Evolutionary conservation across 495 filamentous ascomycete species (phyloP).

Genomic region (Neurospora hispaniola): DNA sequence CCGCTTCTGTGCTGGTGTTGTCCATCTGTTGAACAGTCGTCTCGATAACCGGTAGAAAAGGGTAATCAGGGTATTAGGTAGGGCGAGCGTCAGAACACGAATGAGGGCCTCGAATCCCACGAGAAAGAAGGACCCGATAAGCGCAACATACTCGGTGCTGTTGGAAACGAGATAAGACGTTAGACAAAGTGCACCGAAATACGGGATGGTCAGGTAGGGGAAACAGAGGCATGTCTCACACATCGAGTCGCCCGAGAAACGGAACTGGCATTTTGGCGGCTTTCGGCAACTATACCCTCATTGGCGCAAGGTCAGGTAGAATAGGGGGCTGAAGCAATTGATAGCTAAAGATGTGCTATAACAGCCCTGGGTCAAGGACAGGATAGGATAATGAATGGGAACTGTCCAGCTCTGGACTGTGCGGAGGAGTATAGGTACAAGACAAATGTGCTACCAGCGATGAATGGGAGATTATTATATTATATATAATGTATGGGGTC

Average conservation of each 20-base stretch:
- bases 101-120: conserved; percentile 72
- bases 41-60: conserved; percentile 79
- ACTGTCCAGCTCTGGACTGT: not conserved
- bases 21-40: conserved; percentile 68
- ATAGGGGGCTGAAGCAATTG: not conserved
- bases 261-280: conserved; percentile 59
- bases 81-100: conserved; percentile 76
- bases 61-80: conserved; percentile 71
- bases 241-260: conserved; percentile 71
- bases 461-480: not conserved
- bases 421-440: not conserved
- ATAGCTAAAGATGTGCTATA: not conserved
- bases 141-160: conserved; percentile 76
- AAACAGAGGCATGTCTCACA: conserved; percentile 35
- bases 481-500: not conserved
- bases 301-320: not conserved
- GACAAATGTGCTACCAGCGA: not conserved
- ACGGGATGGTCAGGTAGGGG: not conserved
- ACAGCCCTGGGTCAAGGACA: not conserved
- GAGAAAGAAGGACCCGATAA: conserved; percentile 71
- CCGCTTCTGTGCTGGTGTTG: conserved; percentile 54
- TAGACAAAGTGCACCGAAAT: not conserved
- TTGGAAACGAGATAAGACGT: not conserved
- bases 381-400: not conserved
- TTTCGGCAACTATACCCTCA: conserved; percentile 8